A percentile compares a stretch with the other conserved stretches of the same genome.
Conservation (phyloP, 73 alveolate species). For the Breviolum minutum region DNA sequence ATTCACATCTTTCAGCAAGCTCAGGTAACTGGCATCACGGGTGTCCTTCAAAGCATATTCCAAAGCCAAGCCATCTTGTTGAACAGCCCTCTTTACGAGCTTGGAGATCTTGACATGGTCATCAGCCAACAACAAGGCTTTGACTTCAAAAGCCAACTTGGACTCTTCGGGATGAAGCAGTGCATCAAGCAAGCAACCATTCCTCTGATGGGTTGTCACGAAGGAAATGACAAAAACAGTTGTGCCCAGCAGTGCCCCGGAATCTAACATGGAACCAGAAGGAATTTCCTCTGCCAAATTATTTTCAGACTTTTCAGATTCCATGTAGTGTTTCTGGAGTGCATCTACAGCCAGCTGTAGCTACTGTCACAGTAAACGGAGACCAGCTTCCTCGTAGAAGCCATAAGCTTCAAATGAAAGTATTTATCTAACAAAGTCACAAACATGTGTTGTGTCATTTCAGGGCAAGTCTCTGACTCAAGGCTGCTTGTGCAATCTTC, state of each 20-base stretch:
- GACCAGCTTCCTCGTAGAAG: too few species aligned
- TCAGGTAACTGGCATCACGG: too few species aligned
- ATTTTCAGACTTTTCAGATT: background rate
- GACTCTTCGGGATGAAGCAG: background rate
- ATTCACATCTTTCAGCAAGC: background rate
- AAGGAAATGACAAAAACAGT: too few species aligned
- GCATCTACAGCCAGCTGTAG: too few species aligned
- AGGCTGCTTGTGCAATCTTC: background rate
- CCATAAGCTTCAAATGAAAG: too few species aligned
- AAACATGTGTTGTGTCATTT: too few species aligned
- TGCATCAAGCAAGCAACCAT: constrained; percentile 1
- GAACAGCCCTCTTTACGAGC: background rate
- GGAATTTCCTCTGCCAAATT: background rate
- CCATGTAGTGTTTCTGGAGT: background rate
- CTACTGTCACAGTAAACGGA: too few species aligned
- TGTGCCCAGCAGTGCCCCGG: too few species aligned
- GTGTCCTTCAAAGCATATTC: background rate
- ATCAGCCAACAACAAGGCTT: background rate
- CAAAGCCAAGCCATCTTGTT: constrained; percentile 18
- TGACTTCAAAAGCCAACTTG: background rate
- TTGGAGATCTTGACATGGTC: background rate
- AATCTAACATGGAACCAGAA: too few species aligned
- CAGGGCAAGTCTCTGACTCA: background rate
- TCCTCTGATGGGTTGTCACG: background rate
- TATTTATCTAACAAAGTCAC: too few species aligned